Percentiles rank a stretch among this genome's conserved stretches.
These are phyloP conservation scores for Candida odintsovae DNA, from an alignment of 805 yeast species.

Conservation along the genomic window DNA sequence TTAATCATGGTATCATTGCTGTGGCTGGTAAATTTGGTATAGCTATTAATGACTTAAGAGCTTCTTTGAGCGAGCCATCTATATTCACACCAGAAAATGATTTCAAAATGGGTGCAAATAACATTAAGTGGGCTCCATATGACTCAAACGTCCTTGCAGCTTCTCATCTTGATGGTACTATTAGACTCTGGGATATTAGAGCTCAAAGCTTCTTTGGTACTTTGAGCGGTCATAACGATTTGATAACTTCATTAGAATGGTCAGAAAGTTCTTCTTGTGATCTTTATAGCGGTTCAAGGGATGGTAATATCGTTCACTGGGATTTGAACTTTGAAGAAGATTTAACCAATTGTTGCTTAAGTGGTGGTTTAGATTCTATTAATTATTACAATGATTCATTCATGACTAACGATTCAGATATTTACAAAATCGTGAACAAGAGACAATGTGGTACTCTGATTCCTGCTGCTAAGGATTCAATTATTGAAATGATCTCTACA, in stretches of 20 bases:
- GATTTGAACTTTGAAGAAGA: slow-evolving; percentile 38
- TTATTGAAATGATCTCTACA: slow-evolving; percentile 40
- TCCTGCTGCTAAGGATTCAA: slow-evolving; percentile 51
- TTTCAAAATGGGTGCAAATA: slow-evolving; percentile 27
- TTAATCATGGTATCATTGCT: slow-evolving; percentile 48
- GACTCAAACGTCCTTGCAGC: slow-evolving; percentile 62
- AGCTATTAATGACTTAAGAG: slow-evolving; percentile 66
- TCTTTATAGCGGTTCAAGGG: slow-evolving; percentile 58
- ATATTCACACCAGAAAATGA: slow-evolving; percentile 37
- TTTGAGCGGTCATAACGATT: slow-evolving; percentile 50
- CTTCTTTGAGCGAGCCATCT: slow-evolving; percentile 24
- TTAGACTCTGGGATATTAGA: slow-evolving; percentile 74
- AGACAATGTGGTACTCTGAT: slow-evolving; percentile 58
- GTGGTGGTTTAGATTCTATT: slow-evolving; percentile 41
- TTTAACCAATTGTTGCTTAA: slow-evolving; percentile 36
- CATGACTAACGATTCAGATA: slow-evolving; percentile 17
- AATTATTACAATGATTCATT: slow-evolving; percentile 25
- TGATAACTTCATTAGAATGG: slow-evolving; percentile 60
- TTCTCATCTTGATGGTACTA: slow-evolving; percentile 49
- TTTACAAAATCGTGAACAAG: slow-evolving; percentile 30
- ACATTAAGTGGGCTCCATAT: slow-evolving; percentile 57
- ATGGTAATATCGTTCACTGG: slow-evolving; percentile 64
- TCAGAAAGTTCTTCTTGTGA: slow-evolving; percentile 39
- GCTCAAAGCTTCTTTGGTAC: slow-evolving; percentile 45
- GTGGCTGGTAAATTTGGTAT: slow-evolving; percentile 70